Conservation (phyloP, 2,329 filamentous ascomycete species). For the Monilinia laxa region DNA sequence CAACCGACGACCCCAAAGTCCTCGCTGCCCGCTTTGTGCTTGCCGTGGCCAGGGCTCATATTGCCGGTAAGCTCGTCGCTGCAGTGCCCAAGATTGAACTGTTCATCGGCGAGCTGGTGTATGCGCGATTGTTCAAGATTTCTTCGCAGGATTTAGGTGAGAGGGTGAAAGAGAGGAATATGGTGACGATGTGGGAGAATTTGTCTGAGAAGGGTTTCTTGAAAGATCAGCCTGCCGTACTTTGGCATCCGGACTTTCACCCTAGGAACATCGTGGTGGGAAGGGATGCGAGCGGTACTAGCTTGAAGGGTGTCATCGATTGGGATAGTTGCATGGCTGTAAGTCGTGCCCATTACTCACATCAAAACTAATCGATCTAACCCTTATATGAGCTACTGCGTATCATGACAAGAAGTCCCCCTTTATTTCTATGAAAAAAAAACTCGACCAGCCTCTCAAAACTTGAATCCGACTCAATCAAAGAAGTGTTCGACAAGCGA, state of each 20-base stretch:
- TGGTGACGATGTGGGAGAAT: not conserved
- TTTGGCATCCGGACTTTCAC: constrained; percentile 10
- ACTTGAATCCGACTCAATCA: not conserved
- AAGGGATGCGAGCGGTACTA: too few species aligned
- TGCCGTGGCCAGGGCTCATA: not conserved
- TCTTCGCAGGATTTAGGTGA: too few species aligned
- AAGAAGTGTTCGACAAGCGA: not conserved
- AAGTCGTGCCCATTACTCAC: not conserved
- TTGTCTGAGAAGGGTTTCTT: not conserved
- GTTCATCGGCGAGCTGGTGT: fast-evolving
- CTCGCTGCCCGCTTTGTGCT: not conserved
- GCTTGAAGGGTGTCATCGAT: not conserved
- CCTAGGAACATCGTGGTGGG: not conserved
- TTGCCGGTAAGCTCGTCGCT: not conserved
- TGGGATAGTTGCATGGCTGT: constrained; percentile 1
- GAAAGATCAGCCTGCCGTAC: not conserved
- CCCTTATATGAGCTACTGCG: not conserved
- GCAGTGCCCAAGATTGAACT: fast-evolving
- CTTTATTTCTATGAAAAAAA: not conserved
- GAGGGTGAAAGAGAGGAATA: not conserved
- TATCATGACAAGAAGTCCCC: constrained; percentile 6
- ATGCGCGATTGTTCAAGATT: fast-evolving
- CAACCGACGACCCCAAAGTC: not conserved
- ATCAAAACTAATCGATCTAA: not conserved
- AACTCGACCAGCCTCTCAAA: not conserved